Percentiles rank a stretch among this genome's conserved stretches.
phyloP scores from a whole-genome alignment of 257 asterid species.

The Fraxinus anomala region DNA sequence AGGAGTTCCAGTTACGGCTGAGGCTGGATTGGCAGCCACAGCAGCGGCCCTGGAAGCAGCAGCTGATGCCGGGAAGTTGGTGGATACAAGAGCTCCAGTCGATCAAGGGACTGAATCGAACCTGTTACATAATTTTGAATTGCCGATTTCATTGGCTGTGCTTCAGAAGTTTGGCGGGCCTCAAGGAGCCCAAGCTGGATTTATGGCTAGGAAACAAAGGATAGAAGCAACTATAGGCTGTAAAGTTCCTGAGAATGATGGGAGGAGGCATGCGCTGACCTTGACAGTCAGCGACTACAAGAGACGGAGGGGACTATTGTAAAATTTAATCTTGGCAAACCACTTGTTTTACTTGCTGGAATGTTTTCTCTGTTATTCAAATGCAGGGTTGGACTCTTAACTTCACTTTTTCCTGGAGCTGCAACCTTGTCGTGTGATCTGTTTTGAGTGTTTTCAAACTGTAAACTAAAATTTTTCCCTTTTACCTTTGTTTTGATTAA shows the following conservation, averaged over 20 bases:
- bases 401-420: not conserved
- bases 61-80: conserved; percentile 86
- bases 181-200: conserved; percentile 86
- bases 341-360: not conserved
- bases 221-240: conserved; percentile 79
- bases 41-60: conserved; percentile 80
- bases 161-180: conserved; percentile 85
- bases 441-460: not conserved
- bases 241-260: conserved; percentile 86
- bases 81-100: conserved; percentile 83
- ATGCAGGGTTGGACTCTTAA: not conserved
- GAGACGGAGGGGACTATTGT: conserved; percentile 90
- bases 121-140: conserved; percentile 64
- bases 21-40: conserved; percentile 60
- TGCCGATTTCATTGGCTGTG: conserved; percentile 68
- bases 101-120: conserved; percentile 77
- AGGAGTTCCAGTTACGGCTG: conserved; percentile 29
- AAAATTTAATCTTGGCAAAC: conserved; percentile 23
- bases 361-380: not conserved
- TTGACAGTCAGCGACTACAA: conserved; percentile 89
- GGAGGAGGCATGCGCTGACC: conserved; percentile 83
- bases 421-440: not conserved
- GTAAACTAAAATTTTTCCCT: not conserved
- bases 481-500: not conserved
- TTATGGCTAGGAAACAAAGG: conserved; percentile 86